Evolutionary conservation across 805 yeast species (phyloP).

Genomic region (Candida loeiensis): DNA sequence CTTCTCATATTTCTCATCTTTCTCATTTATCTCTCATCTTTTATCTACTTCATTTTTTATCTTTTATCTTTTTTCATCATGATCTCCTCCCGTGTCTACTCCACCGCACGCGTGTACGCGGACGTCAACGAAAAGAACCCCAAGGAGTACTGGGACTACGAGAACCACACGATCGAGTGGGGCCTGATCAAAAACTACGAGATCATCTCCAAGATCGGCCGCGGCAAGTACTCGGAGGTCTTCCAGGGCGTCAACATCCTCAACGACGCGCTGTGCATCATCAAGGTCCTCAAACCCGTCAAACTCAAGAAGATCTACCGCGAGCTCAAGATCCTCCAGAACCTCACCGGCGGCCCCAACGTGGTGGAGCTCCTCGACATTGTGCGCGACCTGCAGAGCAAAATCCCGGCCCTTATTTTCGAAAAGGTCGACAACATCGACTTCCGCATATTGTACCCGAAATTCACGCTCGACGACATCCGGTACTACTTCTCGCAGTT

Average conservation of each 20-base stretch:
- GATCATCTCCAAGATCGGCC: slow-evolving; percentile 77
- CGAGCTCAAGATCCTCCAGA: slow-evolving; percentile 83
- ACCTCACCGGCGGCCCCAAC: slow-evolving; percentile 81
- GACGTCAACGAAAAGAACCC: slow-evolving; percentile 69
- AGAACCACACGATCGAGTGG: slow-evolving; percentile 48
- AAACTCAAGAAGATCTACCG: slow-evolving; percentile 87
- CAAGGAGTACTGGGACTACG: slow-evolving; percentile 82
- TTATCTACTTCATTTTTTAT: background rate
- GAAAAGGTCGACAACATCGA: slow-evolving; percentile 83
- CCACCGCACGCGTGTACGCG: slow-evolving; percentile 59
- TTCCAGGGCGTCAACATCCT: slow-evolving; percentile 76
- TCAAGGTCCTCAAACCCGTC: slow-evolving; percentile 89
- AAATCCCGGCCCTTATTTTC: slow-evolving; percentile 83
- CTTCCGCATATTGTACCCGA: slow-evolving; percentile 76
- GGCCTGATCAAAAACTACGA: slow-evolving; percentile 56
- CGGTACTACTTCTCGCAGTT: slow-evolving; percentile 80
- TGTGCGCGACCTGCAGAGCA: slow-evolving; percentile 73
- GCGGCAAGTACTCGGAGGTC: slow-evolving; percentile 95
- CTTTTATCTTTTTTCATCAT: slow-evolving; percentile 12
- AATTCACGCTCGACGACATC: slow-evolving; percentile 69
- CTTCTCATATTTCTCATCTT: background rate
- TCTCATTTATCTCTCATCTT: background rate
- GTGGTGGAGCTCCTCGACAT: slow-evolving; percentile 74
- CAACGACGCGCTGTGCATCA: slow-evolving; percentile 63
- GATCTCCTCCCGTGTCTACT: slow-evolving; percentile 29